Percentiles rank a stretch among this genome's conserved stretches.
Conservation (phyloP, 352 stramenopile species). For the Pythium oligandrum region DNA sequence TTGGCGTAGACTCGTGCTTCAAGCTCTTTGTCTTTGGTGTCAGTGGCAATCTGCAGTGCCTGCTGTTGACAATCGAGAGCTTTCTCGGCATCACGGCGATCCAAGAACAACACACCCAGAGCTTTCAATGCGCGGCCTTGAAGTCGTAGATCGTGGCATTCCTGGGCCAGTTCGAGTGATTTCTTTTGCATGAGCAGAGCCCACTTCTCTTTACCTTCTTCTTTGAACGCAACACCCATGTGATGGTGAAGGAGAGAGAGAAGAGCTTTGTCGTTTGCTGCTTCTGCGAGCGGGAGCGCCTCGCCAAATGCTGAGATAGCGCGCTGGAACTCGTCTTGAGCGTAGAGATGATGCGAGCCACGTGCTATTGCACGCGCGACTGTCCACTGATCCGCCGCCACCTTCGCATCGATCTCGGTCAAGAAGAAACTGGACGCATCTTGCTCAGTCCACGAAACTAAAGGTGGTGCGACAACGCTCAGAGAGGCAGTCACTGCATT, state of each 20-base stretch:
- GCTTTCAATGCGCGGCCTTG: slow-evolving; percentile 58
- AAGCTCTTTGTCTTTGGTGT: slow-evolving; percentile 50
- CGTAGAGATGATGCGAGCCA: slow-evolving; percentile 56
- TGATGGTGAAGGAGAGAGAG: slow-evolving; percentile 58
- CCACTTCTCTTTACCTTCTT: slow-evolving; percentile 36
- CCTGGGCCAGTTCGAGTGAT: slow-evolving; percentile 38
- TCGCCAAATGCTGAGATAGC: slow-evolving; percentile 33
- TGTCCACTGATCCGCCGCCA: slow-evolving; percentile 19
- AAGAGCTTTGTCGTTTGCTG: slow-evolving; percentile 17
- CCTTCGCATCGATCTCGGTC: slow-evolving; percentile 58
- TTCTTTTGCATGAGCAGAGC: slow-evolving; percentile 45
- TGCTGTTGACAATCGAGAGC: slow-evolving; percentile 63
- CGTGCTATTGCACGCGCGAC: slow-evolving; percentile 37
- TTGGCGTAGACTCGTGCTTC: slow-evolving; percentile 76
- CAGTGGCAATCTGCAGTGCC: slow-evolving; percentile 43
- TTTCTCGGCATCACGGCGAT: slow-evolving; percentile 29
- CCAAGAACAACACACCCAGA: slow-evolving; percentile 55
- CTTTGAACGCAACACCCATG: slow-evolving; percentile 58
- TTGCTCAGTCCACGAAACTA: slow-evolving; percentile 28
- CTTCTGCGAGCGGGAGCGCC: slow-evolving; percentile 24
- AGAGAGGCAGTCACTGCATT: background rate
- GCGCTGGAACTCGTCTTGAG: slow-evolving; percentile 19
- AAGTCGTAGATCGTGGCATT: slow-evolving; percentile 29
- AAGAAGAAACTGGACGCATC: slow-evolving; percentile 66
- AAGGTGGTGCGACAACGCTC: background rate